Evolutionary conservation across 73 alveolate species (phyloP), one percentile per base, ranked within the genome.

Genomic region (Stentor roeselii): DNA sequence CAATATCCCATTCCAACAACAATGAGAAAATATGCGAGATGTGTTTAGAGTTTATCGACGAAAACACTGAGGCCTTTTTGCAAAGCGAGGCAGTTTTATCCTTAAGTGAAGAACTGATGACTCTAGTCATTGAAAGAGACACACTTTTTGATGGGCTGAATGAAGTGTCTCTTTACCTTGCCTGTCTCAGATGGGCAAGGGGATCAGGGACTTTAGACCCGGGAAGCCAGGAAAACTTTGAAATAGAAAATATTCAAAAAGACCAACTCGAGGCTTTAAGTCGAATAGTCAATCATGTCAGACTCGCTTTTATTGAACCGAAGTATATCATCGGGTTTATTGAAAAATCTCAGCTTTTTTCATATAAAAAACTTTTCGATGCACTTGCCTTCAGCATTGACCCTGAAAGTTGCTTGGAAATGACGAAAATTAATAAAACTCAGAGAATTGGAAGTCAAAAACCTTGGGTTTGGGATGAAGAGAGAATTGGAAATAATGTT

Each of bases 401-500:
- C 3, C 90, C 90, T 61, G 90, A 88, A 36, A 59, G 84, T 32
- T 88, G 76, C 86, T 76, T 60, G 38, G 30, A 35, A 11, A 85
- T 76, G 60, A 67, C 60, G 50, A 42, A 76, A 3, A 60, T 42
- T 32, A 84, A 61, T 39, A 84, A 84, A 37, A 88, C 83, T 60
- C 84, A 88, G 60, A 58, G 93, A 58, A 60, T 75, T 39, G 93
- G 93, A 0, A 75, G 88, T 3, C 86, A 88, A 77, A 86, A 59
- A 40, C 93, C 93, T 1, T 88, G 93, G 93, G 38, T 78, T 39
- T 88, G 93, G 90, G 59, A 88, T 41, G 60, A 74, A 60, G 90
- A 88, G 34, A 75, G 32, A 42, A 86, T 75, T 38, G 93, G 93
- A 21, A 87, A 90, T 21, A 87, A 84, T 36, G 78, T 88, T 34